A percentile compares a stretch with the other conserved stretches of the same genome.
phyloP scores from a whole-genome alignment of 805 yeast species.

The Saccharomyces cerevisiae region DNA sequence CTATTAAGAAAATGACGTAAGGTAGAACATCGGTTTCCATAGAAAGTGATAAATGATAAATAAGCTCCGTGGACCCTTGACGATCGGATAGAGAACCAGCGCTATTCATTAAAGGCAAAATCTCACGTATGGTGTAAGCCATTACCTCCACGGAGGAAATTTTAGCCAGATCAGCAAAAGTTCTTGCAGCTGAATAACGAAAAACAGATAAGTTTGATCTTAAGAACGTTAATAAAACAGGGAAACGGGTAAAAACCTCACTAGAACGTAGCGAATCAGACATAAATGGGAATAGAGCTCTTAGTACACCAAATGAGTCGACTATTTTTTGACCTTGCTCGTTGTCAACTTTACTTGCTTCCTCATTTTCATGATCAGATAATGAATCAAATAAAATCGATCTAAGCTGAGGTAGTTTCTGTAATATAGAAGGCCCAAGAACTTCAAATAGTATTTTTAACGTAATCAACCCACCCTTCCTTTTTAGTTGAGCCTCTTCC shows the following conservation, averaged over 20 bases:
- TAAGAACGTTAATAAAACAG: constrained; percentile 45
- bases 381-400: constrained; percentile 62
- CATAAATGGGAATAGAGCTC: constrained; percentile 63
- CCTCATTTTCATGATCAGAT: constrained; percentile 28
- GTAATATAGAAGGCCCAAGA: constrained; percentile 50
- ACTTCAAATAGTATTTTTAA: constrained; percentile 48
- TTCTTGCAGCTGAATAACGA: constrained; percentile 83
- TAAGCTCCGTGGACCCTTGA: constrained; percentile 90
- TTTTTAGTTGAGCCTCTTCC: constrained; percentile 66
- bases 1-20: constrained; percentile 88
- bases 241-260: constrained; percentile 46
- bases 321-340: constrained; percentile 69
- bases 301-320: constrained; percentile 75
- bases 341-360: constrained; percentile 28
- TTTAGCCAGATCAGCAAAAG: constrained; percentile 71
- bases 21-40: constrained; percentile 91
- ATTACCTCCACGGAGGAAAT: constrained; percentile 63
- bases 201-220: constrained; percentile 71
- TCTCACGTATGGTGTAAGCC: constrained; percentile 65
- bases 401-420: constrained; percentile 56
- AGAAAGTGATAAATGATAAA: constrained; percentile 72
- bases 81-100: constrained; percentile 63
- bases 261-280: constrained; percentile 37
- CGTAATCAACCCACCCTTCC: constrained; percentile 75
- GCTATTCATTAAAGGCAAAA: constrained; percentile 74